These are phyloP conservation scores for Corymbia calophylla DNA, from an alignment of 441 rosid genomes.

Conservation along the genomic window DNA sequence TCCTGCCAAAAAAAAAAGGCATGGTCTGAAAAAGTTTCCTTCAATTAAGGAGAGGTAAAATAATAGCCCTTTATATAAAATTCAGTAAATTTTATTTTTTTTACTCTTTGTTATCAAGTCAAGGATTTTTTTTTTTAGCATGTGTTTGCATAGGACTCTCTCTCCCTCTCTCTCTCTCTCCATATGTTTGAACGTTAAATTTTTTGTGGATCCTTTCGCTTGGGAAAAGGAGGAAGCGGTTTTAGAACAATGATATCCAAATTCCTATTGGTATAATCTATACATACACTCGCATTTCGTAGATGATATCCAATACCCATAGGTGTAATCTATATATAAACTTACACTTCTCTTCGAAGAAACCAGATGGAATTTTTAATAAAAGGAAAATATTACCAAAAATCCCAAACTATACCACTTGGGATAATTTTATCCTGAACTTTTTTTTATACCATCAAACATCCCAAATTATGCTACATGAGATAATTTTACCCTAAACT, in stretches of 20 bases:
- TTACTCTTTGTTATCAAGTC: no score
- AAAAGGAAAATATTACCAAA: no score
- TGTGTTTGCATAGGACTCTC: no score
- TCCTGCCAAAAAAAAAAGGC: neutral
- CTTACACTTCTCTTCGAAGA: neutral
- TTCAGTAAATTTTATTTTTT: no score
- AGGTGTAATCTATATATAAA: neutral
- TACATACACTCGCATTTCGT: neutral
- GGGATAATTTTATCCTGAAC: no score
- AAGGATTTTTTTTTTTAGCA: neutral
- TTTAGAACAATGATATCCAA: neutral
- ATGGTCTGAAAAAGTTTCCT: neutral
- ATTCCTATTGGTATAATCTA: neutral
- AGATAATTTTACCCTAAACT: no score
- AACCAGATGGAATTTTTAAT: neutral
- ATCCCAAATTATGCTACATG: no score
- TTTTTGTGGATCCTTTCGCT: neutral
- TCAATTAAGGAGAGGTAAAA: neutral
- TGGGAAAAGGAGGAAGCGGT: neutral
- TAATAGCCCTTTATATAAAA: no score
- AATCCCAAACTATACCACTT: no score
- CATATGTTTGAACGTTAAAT: neutral
- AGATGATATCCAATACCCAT: neutral
- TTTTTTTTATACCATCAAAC: no score
- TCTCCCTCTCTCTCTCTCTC: neutral